Evolutionary conservation across 345 rosid genomes (phyloP), one percentile per base, ranked within the genome.

Genomic region (Gossypium anomalum): DNA sequence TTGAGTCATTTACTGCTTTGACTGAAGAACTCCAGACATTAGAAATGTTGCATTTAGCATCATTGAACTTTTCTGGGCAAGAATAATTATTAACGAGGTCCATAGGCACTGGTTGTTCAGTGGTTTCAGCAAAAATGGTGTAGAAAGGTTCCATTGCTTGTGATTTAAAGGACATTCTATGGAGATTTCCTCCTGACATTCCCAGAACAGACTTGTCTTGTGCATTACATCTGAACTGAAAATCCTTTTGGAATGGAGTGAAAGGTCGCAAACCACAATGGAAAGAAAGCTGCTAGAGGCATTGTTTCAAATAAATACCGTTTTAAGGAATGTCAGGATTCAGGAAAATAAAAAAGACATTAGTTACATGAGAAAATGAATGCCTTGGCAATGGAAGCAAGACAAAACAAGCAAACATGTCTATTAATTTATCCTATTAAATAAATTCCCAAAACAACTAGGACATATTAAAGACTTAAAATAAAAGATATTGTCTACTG

Each of bases 121-220:
- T 10, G 70, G 76, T 83, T 52, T 82, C 87, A 53, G 80, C 69
- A 20, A 87, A 78, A 75, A 9, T 75, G 5, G 84, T 65, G 80
- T 71, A 81, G 59, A 86, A 81, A 75, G 88, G 78, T 64, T 84
- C 84, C 1, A 79, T 77, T 69, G 93, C 98, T 79, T 84, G 90
- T 29, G 80, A 51, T 70, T 73, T 81, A 57, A 80, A 73, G 74
- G 86, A 63, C 69, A 72, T 62, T 75, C 80, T 83, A 76, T 65
- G 82, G 27, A 70, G 78, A 74, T 58, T 80, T 81, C 86, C 87
- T 44, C 72, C 82, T 63, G 77, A 78, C 38, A 78, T 73, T 47
- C 85, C 85, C 65, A 82, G 63, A 81, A 77, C 75, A 72, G 75
- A n/a, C 66, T 80, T 87, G 11, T 79, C 90, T 77, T 86, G 88